Percentiles rank a stretch among this genome's conserved stretches.
Conservation (phyloP, 2,329 filamentous ascomycete species). For the Graphilbum sp. region DNA sequence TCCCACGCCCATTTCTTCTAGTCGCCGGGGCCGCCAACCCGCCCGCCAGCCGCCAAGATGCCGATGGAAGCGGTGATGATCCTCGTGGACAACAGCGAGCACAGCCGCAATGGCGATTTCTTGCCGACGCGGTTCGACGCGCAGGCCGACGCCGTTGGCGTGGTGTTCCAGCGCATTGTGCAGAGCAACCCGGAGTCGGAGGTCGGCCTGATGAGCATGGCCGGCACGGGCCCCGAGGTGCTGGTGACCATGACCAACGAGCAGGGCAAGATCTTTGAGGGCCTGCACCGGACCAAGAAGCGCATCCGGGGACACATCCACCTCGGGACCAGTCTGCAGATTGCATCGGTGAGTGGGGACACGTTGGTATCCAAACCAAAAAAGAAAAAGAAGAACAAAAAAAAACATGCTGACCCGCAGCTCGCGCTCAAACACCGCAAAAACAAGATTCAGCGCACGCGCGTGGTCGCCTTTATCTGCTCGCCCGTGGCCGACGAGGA, state of each 20-base stretch:
- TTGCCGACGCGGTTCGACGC: constrained; percentile 91
- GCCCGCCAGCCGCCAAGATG: constrained; percentile 51
- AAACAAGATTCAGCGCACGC: constrained; percentile 92
- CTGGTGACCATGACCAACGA: constrained; percentile 92
- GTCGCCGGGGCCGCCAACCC: background rate
- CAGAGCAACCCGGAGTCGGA: constrained; percentile 92
- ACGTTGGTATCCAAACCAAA: too few species aligned
- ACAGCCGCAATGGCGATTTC: constrained; percentile 87
- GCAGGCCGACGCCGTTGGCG: constrained; percentile 85
- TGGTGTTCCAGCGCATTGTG: constrained; percentile 92
- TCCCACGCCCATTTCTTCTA: too few species aligned
- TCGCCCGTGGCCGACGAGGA: constrained; percentile 81
- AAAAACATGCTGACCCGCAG: constrained; percentile 27
- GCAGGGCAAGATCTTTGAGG: constrained; percentile 86
- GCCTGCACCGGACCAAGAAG: constrained; percentile 71
- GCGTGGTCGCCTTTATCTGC: constrained; percentile 94
- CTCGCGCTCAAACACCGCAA: constrained; percentile 94
- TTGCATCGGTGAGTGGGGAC: constrained; percentile 58
- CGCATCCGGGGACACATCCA: constrained; percentile 85
- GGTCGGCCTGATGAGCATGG: constrained; percentile 98
- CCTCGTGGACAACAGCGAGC: constrained; percentile 98
- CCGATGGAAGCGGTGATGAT: constrained; percentile 99
- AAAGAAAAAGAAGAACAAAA: background rate
- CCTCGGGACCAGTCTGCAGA: constrained; percentile 85
- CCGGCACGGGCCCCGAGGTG: constrained; percentile 90